Conservation (phyloP, 345 rosid genomes). For the Zanthoxylum bungeanum region DNA sequence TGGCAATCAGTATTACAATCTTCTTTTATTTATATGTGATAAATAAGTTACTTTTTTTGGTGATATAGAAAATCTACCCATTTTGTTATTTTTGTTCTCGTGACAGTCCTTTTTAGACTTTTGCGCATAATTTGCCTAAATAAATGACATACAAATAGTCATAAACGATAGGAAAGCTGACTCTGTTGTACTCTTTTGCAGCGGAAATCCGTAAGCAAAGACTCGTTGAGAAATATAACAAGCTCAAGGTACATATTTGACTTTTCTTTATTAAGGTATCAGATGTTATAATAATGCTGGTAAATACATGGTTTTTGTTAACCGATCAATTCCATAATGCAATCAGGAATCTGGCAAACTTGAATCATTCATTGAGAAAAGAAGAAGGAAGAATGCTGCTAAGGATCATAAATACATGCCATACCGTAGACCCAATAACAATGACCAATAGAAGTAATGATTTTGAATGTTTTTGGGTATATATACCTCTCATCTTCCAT, state of each 20-base stretch:
- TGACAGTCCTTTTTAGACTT: background rate
- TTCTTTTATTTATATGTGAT: too few species aligned
- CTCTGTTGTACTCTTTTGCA: conserved; percentile 29
- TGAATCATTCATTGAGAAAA: conserved; percentile 72
- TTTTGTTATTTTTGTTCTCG: background rate
- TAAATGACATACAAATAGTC: background rate
- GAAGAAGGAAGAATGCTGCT: conserved; percentile 80
- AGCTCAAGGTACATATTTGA: background rate
- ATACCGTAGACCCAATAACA: conserved; percentile 48
- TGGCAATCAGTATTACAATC: background rate
- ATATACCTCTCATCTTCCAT: background rate
- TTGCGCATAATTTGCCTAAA: background rate
- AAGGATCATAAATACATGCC: conserved; percentile 88
- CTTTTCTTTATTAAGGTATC: background rate
- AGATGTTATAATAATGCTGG: background rate
- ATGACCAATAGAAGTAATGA: conserved; percentile 24
- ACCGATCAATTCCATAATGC: background rate
- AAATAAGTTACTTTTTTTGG: background rate
- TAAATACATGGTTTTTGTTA: background rate
- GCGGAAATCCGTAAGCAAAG: conserved; percentile 70
- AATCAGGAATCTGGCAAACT: conserved; percentile 56
- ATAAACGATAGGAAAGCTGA: conserved; percentile 6
- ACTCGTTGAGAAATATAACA: conserved; percentile 54
- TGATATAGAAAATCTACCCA: background rate
- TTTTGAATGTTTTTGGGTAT: conserved; percentile 8